Base-by-base conservation (phyloP, 139 green algal genomes). In the Prasinococcaceae sp. region DNA sequence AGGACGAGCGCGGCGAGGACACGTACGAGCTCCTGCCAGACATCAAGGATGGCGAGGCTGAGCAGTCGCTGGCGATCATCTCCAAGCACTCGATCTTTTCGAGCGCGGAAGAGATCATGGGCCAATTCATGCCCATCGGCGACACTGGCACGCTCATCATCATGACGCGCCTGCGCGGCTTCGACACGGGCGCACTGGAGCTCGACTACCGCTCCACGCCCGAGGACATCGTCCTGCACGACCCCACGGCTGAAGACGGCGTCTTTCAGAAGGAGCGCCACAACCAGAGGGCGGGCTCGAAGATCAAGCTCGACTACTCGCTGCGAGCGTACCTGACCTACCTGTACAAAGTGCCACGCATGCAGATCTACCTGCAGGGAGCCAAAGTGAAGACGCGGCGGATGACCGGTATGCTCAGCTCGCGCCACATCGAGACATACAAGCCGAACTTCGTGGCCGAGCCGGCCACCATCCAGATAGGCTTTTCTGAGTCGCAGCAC, bases 311-410 rank as follows among this genome's bases (percentile, higher is more conserved):
- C 4, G 29, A 29, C 5, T 53, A 55, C 25, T 78, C 69, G 28
- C 53, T 78, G 50, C 50, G 69, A 0, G 45, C 66, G 23, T 78
- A 78, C 60, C 22, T 72, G n/a, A 30, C 27, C 22, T 26, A 72
- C 8, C 60, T 78, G 6, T 78, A 75, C 53, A 53, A 54, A 30
- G 30, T 63, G 10, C 55, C 55, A 8, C 28, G 57, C 16, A 65
- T 65, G 57, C 46, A 53, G 27, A 50, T 65, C 19, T 60, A 61
- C 36, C 54, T 65, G 3, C 26, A 26, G 8, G 46, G 26, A 39
- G 47, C 55, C 42, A 61, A 55, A 23, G 55, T 63, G 12, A 63
- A 63, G 46, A 38, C 20, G 29, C 20, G 47, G 1, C 44, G 55
- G 9, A 39, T 55, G 17, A 47, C 23, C n/a, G 25, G 42, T 6